These are phyloP conservation scores for Tricholoma terreum DNA, from an alignment of 768 basidiomycete genomes.

Conservation along the genomic window DNA sequence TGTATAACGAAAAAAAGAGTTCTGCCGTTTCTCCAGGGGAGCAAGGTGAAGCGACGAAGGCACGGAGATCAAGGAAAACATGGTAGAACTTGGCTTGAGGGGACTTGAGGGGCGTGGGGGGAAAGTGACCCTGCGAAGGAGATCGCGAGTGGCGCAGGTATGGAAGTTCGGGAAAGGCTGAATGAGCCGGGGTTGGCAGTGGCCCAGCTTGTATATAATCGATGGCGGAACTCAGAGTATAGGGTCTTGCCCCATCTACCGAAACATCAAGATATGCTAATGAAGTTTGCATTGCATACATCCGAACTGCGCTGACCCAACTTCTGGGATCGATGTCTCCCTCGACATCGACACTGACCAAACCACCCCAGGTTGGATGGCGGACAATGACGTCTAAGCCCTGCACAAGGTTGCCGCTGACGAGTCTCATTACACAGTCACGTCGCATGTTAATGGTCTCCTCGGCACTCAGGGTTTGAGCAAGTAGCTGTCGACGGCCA, in stretches of 20 bases:
- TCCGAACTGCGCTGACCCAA: slow-evolving; percentile 86
- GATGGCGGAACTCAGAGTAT: slow-evolving; percentile 38
- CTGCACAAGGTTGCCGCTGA: slow-evolving; percentile 88
- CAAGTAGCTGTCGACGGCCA: slow-evolving; percentile 86
- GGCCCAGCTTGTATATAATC: slow-evolving; percentile 47
- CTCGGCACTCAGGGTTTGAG: slow-evolving; percentile 82
- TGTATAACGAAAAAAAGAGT: slow-evolving; percentile 91
- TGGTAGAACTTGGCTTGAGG: slow-evolving; percentile 78
- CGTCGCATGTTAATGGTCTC: slow-evolving; percentile 79
- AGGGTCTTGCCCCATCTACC: slow-evolving; percentile 39
- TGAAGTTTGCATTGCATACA: slow-evolving; percentile 87
- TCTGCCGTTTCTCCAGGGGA: slow-evolving; percentile 90
- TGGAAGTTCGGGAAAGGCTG: slow-evolving; percentile 63
- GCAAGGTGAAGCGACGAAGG: slow-evolving; percentile 89
- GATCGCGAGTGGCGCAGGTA: slow-evolving; percentile 32
- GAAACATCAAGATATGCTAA: slow-evolving; percentile 72
- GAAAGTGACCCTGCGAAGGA: slow-evolving; percentile 35
- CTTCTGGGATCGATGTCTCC: slow-evolving; percentile 76
- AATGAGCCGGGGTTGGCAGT: slow-evolving; percentile 60
- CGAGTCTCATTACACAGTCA: slow-evolving; percentile 85
- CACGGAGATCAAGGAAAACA: slow-evolving; percentile 84
- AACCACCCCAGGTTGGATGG: slow-evolving; percentile 85
- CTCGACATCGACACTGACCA: slow-evolving; percentile 89
- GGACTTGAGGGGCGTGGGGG: slow-evolving; percentile 30
- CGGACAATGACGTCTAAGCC: slow-evolving; percentile 95